Base-by-base conservation (phyloP, 2,329 filamentous ascomycete species). In the Claviceps africana region DNA sequence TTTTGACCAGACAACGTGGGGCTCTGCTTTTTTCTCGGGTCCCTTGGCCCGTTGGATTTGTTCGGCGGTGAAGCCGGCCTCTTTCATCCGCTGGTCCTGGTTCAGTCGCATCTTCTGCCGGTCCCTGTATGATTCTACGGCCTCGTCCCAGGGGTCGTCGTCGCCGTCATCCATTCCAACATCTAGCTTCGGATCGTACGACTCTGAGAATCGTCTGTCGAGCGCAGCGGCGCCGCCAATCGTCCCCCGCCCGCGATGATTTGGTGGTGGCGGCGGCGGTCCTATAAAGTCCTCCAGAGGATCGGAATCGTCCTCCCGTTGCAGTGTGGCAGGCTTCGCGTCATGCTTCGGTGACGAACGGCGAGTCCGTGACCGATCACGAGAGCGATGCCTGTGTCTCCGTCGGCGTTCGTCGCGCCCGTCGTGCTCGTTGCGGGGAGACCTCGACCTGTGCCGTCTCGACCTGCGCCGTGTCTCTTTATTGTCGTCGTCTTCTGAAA, bases 231-330 rank as follows among this genome's bases (percentile, higher is more conserved):
- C 67, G 1, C 75, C 75, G 4, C 75, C 70, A 40, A 79, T 73
- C 15, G 79, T 79, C 39, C 88, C 88, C 40, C 88, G 80, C 10
- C 88, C 88, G 30, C 86, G 82, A 48, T 61, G 61, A 45, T 56
- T 66, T 3, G 71, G 69, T 21, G 74, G 75, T 30, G 82, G 81
- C 9, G 78, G 81, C 9, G 78, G 81, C 1, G 88, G 88, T 0
- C 89, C 90, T 35, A 95, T 82, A 21, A 91, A 70, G 3, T 84
- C 80, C 53, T 89, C 83, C 3, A 89, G 69, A 1, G 86, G 83
- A 62, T 94, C 87, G 0, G 86, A 89, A 40, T 63, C 61, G 5
- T 62, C 61, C 4, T 62, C 56, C 2, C 57, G 53, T 15, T 3
- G 47, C 6, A 51, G 15, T n/a, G 47, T 11, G 5, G 17, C 28